Conservation (phyloP, 192 early-diverging fungal species). For the Obelidium mucronatum region DNA sequence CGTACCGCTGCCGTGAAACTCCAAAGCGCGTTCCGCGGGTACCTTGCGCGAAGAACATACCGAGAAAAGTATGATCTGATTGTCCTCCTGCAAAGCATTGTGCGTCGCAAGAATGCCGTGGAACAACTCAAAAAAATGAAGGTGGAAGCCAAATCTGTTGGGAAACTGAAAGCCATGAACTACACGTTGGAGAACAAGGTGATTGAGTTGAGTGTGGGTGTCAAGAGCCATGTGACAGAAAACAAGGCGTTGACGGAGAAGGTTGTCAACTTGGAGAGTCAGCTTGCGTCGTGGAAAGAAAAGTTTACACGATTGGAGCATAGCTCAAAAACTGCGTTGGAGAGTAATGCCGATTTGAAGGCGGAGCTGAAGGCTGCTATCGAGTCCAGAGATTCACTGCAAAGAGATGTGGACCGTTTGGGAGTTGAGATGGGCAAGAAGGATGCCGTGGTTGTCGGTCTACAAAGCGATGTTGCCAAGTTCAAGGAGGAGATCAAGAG, state of each 20-base stretch:
- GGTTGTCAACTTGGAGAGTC: slow-evolving; percentile 67
- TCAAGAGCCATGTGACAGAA: slow-evolving; percentile 72
- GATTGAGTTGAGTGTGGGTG: slow-evolving; percentile 82
- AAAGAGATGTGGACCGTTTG: slow-evolving; percentile 65
- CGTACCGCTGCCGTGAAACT: slow-evolving; percentile 74
- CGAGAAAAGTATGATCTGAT: slow-evolving; percentile 63
- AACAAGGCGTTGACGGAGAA: slow-evolving; percentile 64
- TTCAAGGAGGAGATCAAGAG: slow-evolving; percentile 72
- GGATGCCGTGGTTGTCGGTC: slow-evolving; percentile 67
- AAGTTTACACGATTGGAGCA: slow-evolving; percentile 66
- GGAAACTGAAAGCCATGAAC: slow-evolving; percentile 88
- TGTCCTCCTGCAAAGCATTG: slow-evolving; percentile 81
- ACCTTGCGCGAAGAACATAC: slow-evolving; percentile 67
- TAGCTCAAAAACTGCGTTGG: slow-evolving; percentile 57
- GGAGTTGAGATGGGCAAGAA: slow-evolving; percentile 63
- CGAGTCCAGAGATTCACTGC: slow-evolving; percentile 61
- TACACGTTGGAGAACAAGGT: slow-evolving; percentile 94
- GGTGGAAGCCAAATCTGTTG: slow-evolving; percentile 85
- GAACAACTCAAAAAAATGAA: slow-evolving; percentile 72
- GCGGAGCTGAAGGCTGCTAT: slow-evolving; percentile 62
- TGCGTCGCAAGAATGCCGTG: slow-evolving; percentile 78
- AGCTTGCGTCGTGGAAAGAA: slow-evolving; percentile 75
- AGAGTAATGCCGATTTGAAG: slow-evolving; percentile 66
- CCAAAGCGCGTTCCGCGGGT: slow-evolving; percentile 76
- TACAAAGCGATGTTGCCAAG: slow-evolving; percentile 62